Percentiles rank a stretch among this genome's conserved stretches.
Evolutionary conservation across 164 flowering plant genomes (phyloP).

Genomic region (Vitis cinerea): DNA sequence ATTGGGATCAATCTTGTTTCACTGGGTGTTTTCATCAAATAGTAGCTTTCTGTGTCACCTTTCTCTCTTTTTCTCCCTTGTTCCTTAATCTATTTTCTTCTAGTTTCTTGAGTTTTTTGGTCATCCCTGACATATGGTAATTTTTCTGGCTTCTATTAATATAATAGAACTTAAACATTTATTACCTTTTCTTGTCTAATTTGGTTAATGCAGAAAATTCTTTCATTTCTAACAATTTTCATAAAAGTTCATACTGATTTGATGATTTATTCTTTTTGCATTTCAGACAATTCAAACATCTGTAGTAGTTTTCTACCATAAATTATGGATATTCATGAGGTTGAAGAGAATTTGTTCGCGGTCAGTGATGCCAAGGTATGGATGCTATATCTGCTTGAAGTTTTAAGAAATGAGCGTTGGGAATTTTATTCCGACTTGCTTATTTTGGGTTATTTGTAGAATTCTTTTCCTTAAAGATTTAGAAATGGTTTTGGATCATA

Average conservation of each 20-base stretch:
- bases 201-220: neutral
- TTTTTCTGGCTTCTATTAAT: neutral
- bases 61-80: neutral
- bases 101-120: neutral
- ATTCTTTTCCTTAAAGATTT: no score
- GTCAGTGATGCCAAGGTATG: slow-evolving; percentile 92
- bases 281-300: slow-evolving; percentile 31
- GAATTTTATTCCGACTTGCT: no score
- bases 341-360: slow-evolving; percentile 79
- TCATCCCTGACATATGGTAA: neutral
- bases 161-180: neutral
- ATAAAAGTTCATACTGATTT: neutral
- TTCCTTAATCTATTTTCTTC: neutral
- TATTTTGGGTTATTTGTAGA: neutral
- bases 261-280: slow-evolving; percentile 4
- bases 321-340: slow-evolving; percentile 76
- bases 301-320: slow-evolving; percentile 1
- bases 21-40: no score
- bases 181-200: neutral
- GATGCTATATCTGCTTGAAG: neutral
- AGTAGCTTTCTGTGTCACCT: no score
- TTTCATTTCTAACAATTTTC: neutral
- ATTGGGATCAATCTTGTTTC: no score
- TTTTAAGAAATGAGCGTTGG: no score
- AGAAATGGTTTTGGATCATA: no score